Base-by-base conservation (phyloP, 192 early-diverging fungal species). In the Entophlyctis luteolus region DNA sequence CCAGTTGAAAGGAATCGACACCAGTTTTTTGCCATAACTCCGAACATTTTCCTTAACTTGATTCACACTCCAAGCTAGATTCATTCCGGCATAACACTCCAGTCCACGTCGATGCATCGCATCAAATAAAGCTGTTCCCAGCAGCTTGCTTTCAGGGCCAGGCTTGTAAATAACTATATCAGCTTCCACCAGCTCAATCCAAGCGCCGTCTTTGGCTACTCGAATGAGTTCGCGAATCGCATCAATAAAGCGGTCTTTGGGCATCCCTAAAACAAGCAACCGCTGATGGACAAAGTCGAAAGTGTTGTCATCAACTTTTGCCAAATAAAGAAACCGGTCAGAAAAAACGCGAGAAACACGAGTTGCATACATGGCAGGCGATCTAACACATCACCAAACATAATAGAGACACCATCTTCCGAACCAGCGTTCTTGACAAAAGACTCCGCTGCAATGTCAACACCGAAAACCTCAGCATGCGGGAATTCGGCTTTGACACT, bases 221-320 rank as follows among this genome's bases (percentile, higher is more conserved):
- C 81, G 74, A 2, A 71, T 53, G 29, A 83, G 71, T 68, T 83
- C 81, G 50, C 71, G 55, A 29, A 83, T 59, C 22, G 79, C 68
- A 14, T 59, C 59, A 0, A 67, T 48, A 77, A 80, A 83, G 33
- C 72, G 54, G 38, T 69, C 52, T 4, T 72, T 72, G 2, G 72
- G 71, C 23, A 79, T 72, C 10, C 66, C 74, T 27, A 70, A 35
- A 37, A 73, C 50, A 45, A 83, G 48, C 33, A 75, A 71, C 2
- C 81, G 75, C 42, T 77, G 70, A 49, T 79, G 75, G 16, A 79
- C 75, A 59, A 69, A 83, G 32, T 83, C 80, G 48, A 83, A 83
- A 16, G 75, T 70, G 67, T 79, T 75, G 57, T 83, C 80, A 18
- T 52, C 49, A 34, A 49, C 63, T 66, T 39, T 4, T n/a, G 10